These are phyloP conservation scores for Talaromyces sp. DNA, from an alignment of 2,329 filamentous ascomycete species.

Conservation along the genomic window DNA sequence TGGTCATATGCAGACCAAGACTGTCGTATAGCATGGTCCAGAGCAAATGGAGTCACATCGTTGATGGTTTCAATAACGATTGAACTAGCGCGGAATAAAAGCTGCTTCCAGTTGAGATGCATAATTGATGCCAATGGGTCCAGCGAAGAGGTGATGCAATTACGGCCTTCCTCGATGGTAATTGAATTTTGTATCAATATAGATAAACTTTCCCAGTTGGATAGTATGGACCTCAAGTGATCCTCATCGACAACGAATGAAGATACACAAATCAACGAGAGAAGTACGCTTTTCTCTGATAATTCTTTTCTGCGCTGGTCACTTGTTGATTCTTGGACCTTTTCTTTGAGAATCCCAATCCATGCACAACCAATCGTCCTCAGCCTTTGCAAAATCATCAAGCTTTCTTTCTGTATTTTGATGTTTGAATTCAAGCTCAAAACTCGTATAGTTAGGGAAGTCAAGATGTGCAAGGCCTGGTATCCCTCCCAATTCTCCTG, in stretches of 20 bases:
- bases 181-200: neutral
- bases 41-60: neutral
- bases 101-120: neutral
- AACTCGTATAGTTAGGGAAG: neutral
- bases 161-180: neutral
- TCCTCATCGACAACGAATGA: neutral
- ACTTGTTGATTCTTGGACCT: conserved; percentile 13
- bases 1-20: neutral
- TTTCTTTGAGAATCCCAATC: conserved; percentile 25
- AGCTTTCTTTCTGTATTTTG: conserved; percentile 19
- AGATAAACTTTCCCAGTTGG: neutral
- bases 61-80: neutral
- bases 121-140: neutral
- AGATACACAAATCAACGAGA: neutral
- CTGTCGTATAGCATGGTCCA: neutral
- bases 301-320: neutral
- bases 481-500: neutral
- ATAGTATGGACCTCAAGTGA: neutral
- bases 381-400: neutral
- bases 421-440: neutral
- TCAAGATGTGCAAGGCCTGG: neutral
- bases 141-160: neutral
- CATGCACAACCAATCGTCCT: neutral
- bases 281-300: neutral
- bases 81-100: neutral